A percentile compares a stretch with the other conserved stretches of the same genome.
Conservation (phyloP, 805 yeast species). For the Saccharomycopsis sp. region DNA sequence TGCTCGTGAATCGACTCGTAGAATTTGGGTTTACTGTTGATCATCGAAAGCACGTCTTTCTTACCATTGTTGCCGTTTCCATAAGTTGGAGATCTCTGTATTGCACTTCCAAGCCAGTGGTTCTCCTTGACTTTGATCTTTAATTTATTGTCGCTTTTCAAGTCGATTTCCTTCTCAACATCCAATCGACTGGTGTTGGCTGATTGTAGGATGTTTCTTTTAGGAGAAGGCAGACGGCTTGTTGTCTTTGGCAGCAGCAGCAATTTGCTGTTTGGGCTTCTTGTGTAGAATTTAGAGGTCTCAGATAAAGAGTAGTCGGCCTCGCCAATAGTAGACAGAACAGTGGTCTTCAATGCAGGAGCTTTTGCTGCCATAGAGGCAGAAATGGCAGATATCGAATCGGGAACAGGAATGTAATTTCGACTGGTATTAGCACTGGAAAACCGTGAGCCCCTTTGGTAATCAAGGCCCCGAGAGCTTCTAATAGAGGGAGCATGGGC, state of each 20-base stretch:
- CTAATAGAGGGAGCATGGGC: conserved; percentile 8
- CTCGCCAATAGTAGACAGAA: conserved; percentile 14
- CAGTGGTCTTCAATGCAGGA: conserved; percentile 7
- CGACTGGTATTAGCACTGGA: not conserved
- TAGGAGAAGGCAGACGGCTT: not conserved
- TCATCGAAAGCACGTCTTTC: conserved; percentile 5
- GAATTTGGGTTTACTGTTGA: conserved; percentile 19
- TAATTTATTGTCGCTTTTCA: conserved; percentile 10
- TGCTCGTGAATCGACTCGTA: conserved; percentile 7
- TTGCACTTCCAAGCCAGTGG: conserved; percentile 20
- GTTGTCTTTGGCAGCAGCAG: not conserved
- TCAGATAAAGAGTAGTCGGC: conserved; percentile 16
- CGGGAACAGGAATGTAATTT: conserved; percentile 19
- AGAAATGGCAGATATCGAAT: conserved; percentile 18
- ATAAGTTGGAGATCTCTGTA: conserved; percentile 19
- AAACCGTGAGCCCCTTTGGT: not conserved
- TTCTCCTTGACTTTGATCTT: conserved; percentile 18
- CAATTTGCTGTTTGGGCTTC: not conserved
- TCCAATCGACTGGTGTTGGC: conserved; percentile 9
- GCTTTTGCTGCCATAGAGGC: conserved; percentile 21
- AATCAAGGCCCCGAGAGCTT: not conserved
- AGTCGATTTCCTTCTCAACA: conserved; percentile 14
- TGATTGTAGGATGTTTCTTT: not conserved
- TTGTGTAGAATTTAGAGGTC: conserved; percentile 7
- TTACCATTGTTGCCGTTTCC: not conserved